A percentile compares a stretch with the other conserved stretches of the same genome.
These are phyloP conservation scores for Nelumbo lutea DNA, from an alignment of 164 flowering plant genomes.

Conservation along the genomic window DNA sequence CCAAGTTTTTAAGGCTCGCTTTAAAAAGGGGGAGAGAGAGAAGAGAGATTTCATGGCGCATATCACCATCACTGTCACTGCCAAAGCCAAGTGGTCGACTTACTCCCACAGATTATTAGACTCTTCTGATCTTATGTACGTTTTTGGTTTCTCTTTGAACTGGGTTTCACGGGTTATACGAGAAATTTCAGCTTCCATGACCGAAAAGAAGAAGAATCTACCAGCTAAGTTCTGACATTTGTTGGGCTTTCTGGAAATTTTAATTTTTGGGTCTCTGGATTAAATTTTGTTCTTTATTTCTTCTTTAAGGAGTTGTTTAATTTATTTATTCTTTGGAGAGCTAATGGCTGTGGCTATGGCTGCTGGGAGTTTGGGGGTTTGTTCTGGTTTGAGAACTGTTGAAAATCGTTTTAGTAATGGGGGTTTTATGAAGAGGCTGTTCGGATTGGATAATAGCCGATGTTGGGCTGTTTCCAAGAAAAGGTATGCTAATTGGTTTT, in stretches of 20 bases:
- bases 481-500: slow-evolving; percentile 17
- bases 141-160: background rate
- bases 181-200: background rate
- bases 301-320: background rate
- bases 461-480: slow-evolving; percentile 8
- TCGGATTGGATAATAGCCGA: background rate
- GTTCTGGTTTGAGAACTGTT: slow-evolving; percentile 11
- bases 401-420: slow-evolving; percentile 9
- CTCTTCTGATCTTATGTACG: background rate
- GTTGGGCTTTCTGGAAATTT: background rate
- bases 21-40: background rate
- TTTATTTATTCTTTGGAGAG: background rate
- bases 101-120: background rate
- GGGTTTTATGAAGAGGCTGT: slow-evolving; percentile 7
- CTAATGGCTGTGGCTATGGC: slow-evolving; percentile 21
- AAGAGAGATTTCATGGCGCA: slow-evolving; percentile 19
- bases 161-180: slow-evolving; percentile 2
- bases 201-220: background rate
- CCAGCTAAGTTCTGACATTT: background rate
- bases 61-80: background rate
- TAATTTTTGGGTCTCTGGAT: background rate
- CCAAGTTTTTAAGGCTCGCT: background rate
- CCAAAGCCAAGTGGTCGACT: slow-evolving; percentile 2
- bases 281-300: background rate
- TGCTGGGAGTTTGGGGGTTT: slow-evolving; percentile 15